These are phyloP conservation scores for Flaveria linearis DNA, from an alignment of 129 eudicot species.

Conservation along the genomic window DNA sequence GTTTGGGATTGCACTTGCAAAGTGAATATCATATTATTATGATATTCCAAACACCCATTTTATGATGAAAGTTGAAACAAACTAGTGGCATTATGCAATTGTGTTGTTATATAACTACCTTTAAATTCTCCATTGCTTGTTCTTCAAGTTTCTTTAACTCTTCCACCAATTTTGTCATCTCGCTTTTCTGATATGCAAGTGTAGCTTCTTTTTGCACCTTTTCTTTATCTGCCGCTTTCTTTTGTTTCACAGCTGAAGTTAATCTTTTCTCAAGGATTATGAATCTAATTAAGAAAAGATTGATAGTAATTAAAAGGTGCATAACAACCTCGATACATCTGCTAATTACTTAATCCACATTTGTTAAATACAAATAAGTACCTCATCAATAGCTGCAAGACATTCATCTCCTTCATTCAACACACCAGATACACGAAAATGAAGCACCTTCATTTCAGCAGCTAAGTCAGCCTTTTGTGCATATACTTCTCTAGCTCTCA, in stretches of 20 bases:
- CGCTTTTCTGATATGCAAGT: slow-evolving; percentile 32
- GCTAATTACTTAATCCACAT: background rate
- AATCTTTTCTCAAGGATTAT: slow-evolving; percentile 33
- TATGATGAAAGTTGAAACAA: too few species aligned
- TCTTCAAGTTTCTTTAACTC: slow-evolving; percentile 49
- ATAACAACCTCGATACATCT: too few species aligned
- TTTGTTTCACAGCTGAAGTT: background rate
- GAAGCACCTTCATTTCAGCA: too few species aligned
- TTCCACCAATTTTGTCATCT: slow-evolving; percentile 52
- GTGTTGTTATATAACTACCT: slow-evolving; percentile 32
- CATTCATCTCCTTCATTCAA: slow-evolving; percentile 30
- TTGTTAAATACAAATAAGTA: background rate
- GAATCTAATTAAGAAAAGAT: slow-evolving; percentile 39
- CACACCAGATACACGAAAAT: too few species aligned
- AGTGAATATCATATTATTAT: background rate
- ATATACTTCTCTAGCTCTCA: background rate
- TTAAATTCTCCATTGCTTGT: slow-evolving; percentile 58
- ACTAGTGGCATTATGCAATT: too few species aligned
- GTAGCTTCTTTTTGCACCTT: too few species aligned
- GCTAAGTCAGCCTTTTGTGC: too few species aligned
- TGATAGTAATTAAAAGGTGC: background rate
- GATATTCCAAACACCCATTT: too few species aligned
- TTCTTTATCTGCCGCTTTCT: too few species aligned
- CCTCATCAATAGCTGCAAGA: slow-evolving; percentile 64
- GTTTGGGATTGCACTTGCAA: background rate